Evolutionary conservation across 2,329 filamentous ascomycete species (phyloP).

Genomic region (Aureobasidium sp.): DNA sequence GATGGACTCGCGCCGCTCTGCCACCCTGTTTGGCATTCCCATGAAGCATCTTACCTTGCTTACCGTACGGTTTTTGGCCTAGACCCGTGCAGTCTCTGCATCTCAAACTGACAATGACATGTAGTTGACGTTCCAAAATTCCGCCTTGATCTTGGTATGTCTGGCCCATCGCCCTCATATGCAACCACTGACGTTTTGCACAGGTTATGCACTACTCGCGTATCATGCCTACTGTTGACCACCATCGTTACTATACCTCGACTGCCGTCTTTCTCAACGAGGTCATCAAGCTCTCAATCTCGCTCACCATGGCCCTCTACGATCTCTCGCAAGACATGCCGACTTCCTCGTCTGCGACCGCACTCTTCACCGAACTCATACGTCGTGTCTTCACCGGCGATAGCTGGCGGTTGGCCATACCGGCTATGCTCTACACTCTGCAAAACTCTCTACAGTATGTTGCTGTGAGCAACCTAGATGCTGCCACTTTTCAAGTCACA

Average conservation of each 20-base stretch:
- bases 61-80: slow-evolving; percentile 40
- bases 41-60: slow-evolving; percentile 61
- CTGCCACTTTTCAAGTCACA: slow-evolving; percentile 85
- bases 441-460: slow-evolving; percentile 93
- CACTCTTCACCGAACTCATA: slow-evolving; percentile 71
- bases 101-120: slow-evolving; percentile 19
- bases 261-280: slow-evolving; percentile 93
- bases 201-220: slow-evolving; percentile 91
- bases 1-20: slow-evolving; percentile 19
- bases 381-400: slow-evolving; percentile 78
- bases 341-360: slow-evolving; percentile 68
- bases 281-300: slow-evolving; percentile 79
- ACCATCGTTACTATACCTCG: slow-evolving; percentile 84
- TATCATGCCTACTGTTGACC: slow-evolving; percentile 75
- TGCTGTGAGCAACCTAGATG: slow-evolving; percentile 81
- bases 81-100: neutral
- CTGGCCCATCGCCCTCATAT: slow-evolving; percentile 16
- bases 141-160: slow-evolving; percentile 60
- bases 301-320: slow-evolving; percentile 77
- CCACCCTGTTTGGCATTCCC: slow-evolving; percentile 43
- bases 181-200: neutral
- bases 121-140: slow-evolving; percentile 73
- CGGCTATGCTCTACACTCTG: slow-evolving; percentile 77
- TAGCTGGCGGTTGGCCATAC: slow-evolving; percentile 89
- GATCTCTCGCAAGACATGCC: slow-evolving; percentile 72